Evolutionary conservation across 495 filamentous ascomycete species (phyloP), one percentile per base, ranked within the genome.

Genomic region (Neurospora hispaniola): DNA sequence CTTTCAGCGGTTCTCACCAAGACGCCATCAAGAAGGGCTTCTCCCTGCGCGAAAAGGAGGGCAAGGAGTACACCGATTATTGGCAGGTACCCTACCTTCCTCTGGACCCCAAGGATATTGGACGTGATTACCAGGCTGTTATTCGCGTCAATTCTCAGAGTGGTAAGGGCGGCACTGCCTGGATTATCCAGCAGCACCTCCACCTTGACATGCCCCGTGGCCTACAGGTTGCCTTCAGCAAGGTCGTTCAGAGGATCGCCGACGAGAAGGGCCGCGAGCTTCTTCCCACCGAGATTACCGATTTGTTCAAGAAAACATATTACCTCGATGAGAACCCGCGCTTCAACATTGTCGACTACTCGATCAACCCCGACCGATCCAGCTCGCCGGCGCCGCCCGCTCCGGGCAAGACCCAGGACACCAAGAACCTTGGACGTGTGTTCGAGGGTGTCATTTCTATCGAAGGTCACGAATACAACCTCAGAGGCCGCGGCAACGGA

Each of bases 21-120:
- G 96, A 98, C 77, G 96, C 96, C 44, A 98, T 99, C 84, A 97
- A 97, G 85, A 98, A 98, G 84, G 95, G 96, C 14, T 98, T 98
- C 85, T 86, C 90, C 75, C 78, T 85, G 35, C 90, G 95, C 66
- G 86, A 94, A 79, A 81, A 86, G 41, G 80, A 83, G 0, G 87
- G 85, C 43, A 86, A 87, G 70, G 83, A 82, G 8, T 84, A 89
- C 71, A 88, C 94, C 31, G 87, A 89, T 71, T 79, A 86, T 69
- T 90, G 88, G 88, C 82, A 87, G 73, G 71, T 99, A 68, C 96
- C 95, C 3, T 99, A 98, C 80, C 91, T 99, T 42, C 96, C 96
- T 20, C 87, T 98, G 68, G 95, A 98, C 78, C 95, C 94, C 3
- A 86, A 92, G 76, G 94, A 98, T 82, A 97, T 98, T 71, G 96